Conservation (phyloP, 176 grass and related monocot genomes). For the Pontederia crassipes region DNA sequence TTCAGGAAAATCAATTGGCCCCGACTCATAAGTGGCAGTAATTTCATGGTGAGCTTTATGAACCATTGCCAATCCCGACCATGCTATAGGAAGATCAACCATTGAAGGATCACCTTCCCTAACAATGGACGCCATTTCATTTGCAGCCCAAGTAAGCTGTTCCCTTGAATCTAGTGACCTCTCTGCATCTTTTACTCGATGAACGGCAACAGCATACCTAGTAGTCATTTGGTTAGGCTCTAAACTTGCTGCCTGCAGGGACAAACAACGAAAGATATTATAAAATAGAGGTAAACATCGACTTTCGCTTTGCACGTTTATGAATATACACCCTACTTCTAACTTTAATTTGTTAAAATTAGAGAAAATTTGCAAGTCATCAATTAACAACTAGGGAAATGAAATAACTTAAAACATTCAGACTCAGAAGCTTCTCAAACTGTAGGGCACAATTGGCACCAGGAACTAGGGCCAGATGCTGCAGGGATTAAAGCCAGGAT, state of each 20-base stretch:
- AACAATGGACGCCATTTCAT: slow-evolving; percentile 81
- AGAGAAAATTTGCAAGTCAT: no score
- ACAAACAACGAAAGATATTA: background rate
- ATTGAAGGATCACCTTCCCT: slow-evolving; percentile 83
- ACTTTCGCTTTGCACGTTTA: background rate
- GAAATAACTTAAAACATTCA: no score
- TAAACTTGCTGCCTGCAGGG: slow-evolving; percentile 64
- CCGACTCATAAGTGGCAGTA: slow-evolving; percentile 41
- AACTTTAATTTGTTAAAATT: no score
- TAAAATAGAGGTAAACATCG: background rate
- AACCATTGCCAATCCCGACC: slow-evolving; percentile 87
- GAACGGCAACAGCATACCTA: slow-evolving; percentile 81
- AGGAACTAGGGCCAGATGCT: no score
- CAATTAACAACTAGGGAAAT: no score
- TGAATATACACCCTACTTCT: no score
- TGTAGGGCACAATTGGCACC: no score
- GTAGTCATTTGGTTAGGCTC: slow-evolving; percentile 95
- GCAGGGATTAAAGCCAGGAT: no score
- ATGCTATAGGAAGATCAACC: slow-evolving; percentile 82
- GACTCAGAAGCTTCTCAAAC: no score
- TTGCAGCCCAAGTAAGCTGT: slow-evolving; percentile 85
- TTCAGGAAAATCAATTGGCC: slow-evolving; percentile 47
- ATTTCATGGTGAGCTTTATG: slow-evolving; percentile 93
- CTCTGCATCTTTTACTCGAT: slow-evolving; percentile 87
- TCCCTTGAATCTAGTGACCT: slow-evolving; percentile 64